phyloP scores from a whole-genome alignment of 768 basidiomycete species.

The Rhizopogon vulgaris region DNA sequence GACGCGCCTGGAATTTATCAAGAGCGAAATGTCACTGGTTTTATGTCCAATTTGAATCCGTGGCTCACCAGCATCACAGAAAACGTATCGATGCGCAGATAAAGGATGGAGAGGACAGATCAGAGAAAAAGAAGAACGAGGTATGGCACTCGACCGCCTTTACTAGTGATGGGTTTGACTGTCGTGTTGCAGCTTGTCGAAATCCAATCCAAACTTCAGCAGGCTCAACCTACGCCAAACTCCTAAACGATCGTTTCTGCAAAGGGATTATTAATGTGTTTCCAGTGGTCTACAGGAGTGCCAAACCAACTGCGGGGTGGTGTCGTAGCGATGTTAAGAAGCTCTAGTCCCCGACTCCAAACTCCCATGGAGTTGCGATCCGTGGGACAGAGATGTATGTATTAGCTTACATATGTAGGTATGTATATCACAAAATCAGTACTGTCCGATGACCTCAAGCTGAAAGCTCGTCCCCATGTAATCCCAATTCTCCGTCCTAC shows the following conservation, averaged over 20 bases:
- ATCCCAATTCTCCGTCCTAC: too few species aligned
- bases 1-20: conserved; percentile 86
- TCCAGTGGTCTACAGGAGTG: not conserved
- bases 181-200: conserved; percentile 49
- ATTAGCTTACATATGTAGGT: too few species aligned
- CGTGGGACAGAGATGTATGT: too few species aligned
- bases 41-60: conserved; percentile 5
- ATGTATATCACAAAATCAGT: too few species aligned
- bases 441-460: too few species aligned
- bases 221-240: conserved; percentile 26
- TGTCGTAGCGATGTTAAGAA: too few species aligned
- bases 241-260: not conserved
- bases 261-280: not conserved
- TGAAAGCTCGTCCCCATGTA: too few species aligned
- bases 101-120: conserved; percentile 68
- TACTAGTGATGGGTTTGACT: conserved; percentile 5
- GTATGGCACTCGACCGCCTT: conserved; percentile 29
- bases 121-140: conserved; percentile 80
- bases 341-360: too few species aligned
- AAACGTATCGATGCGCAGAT: conserved; percentile 80
- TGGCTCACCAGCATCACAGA: conserved; percentile 27
- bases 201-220: conserved; percentile 52
- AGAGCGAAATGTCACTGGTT: conserved; percentile 69
- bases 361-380: too few species aligned
- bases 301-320: not conserved